Base-by-base conservation (phyloP, 2,329 filamentous ascomycete species). In the Apiospora phragmitis region DNA sequence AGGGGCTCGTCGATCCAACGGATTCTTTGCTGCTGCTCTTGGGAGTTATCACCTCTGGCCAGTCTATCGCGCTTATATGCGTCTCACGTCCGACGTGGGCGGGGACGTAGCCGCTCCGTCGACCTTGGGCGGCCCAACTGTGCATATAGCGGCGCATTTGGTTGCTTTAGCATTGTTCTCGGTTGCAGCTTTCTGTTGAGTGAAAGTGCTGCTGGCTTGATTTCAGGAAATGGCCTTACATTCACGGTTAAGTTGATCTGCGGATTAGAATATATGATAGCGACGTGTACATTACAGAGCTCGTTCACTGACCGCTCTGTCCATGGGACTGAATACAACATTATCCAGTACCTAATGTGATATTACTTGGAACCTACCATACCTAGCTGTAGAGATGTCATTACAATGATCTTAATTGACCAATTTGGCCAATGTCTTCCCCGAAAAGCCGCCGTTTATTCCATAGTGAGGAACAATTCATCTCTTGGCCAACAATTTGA, bases 41-140 rank as follows among this genome's bases (percentile, higher is more conserved):
- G 85, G 82, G 0, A 81, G 82, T 29, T 88, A 87, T 77, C 86
- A 88, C 70, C 51, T 83, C 1, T 88, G 83, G 79, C 86, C 86
- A 2, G 82, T 80, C 41, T 79, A 82, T 66, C 80, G 86, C 43
- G 86, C 86, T 0, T 79, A 76, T 14, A 72, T 75, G 21, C 79
- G 82, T 49, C 77, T 85, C 16, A 71, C 72, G 38, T 55, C 68
- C n/a, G 73, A 72, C 14, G 71, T 72, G 26, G 74, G 71, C 38
- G 70, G 70, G 26, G 70, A 68, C 18, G 68, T 70, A 0, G 70
- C 71, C 16, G 75, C 75, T 21, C 69, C 69, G 4, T 75, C 75
- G 45, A 77, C 81, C 0, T 70, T 88, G 1, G 86, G 86, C 0
- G 86, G 86, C 1, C 86, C 86, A 8, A 65, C 69, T 1, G 76